phyloP scores from a whole-genome alignment of 768 basidiomycete genomes.

The Clitopilus passeckerianus region DNA sequence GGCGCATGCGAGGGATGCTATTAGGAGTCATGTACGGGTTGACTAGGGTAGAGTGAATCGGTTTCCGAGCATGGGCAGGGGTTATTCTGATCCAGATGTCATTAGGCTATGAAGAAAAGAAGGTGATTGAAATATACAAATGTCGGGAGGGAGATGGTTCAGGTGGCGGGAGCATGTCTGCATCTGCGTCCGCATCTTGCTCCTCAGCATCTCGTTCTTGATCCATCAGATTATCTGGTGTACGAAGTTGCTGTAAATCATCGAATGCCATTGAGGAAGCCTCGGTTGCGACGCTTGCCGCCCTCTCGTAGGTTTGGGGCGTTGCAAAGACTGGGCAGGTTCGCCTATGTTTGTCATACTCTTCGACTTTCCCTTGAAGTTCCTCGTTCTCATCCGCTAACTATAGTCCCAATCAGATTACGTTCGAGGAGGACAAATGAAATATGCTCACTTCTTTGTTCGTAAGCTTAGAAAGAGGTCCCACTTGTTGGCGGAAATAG shows the following conservation, averaged over 20 bases:
- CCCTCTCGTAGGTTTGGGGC: background rate
- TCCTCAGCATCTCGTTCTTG: background rate
- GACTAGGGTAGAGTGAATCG: background rate
- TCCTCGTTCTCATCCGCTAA: background rate
- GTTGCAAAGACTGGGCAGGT: background rate
- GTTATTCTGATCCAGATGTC: background rate
- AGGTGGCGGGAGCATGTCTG: background rate
- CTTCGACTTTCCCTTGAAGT: background rate
- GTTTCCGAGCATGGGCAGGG: background rate
- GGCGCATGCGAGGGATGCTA: background rate
- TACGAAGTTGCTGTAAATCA: background rate
- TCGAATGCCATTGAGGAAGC: background rate
- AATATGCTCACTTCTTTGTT: background rate
- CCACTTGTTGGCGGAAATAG: no score
- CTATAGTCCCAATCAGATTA: background rate
- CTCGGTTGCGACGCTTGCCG: background rate
- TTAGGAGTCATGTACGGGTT: background rate
- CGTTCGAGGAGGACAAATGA: background rate
- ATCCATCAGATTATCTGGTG: background rate
- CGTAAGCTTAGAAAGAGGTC: no score
- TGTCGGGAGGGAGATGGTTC: background rate
- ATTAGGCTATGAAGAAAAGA: background rate
- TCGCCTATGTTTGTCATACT: background rate
- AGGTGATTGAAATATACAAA: background rate
- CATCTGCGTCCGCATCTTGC: background rate